phyloP scores from a whole-genome alignment of 225 moss, liverwort and hornwort genomes.

The Physcomitrellopsis africana region DNA sequence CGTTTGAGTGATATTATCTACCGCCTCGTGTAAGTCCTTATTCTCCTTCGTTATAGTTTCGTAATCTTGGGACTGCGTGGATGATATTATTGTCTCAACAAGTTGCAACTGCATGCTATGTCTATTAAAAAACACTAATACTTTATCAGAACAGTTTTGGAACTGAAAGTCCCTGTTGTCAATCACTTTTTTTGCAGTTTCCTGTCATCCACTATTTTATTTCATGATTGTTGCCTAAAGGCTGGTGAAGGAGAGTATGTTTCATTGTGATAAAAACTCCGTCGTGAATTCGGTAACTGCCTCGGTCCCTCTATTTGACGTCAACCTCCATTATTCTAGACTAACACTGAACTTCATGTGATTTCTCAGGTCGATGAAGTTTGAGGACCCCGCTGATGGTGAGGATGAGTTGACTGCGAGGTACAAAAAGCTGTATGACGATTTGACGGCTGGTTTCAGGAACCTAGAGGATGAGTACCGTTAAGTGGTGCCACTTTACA shows the following conservation, averaged over 20 bases:
- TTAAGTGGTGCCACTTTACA: conserved; percentile 35
- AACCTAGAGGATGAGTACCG: conserved; percentile 94
- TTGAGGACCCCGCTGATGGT: conserved; percentile 96
- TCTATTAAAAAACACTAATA: too few species aligned
- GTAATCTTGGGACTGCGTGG: conserved; percentile 19
- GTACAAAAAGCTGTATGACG: conserved; percentile 82
- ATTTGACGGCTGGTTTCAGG: conserved; percentile 80
- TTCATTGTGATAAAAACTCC: too few species aligned
- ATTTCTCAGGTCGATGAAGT: conserved; percentile 81
- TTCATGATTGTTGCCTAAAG: too few species aligned
- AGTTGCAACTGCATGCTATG: neutral
- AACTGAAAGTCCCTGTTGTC: too few species aligned
- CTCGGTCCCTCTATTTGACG: neutral
- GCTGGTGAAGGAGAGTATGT: too few species aligned
- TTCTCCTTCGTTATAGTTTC: neutral
- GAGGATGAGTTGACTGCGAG: conserved; percentile 69
- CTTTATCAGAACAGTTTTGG: too few species aligned
- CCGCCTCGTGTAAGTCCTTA: conserved; percentile 69
- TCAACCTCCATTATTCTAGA: neutral
- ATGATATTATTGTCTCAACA: neutral
- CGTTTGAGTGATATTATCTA: conserved; percentile 84
- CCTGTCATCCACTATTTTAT: too few species aligned
- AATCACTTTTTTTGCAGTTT: too few species aligned
- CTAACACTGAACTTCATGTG: conserved; percentile 22
- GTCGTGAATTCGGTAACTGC: too few species aligned